Evolutionary conservation across 805 yeast genomes (phyloP).

Genomic region (Scheffersomyces lignosus): DNA sequence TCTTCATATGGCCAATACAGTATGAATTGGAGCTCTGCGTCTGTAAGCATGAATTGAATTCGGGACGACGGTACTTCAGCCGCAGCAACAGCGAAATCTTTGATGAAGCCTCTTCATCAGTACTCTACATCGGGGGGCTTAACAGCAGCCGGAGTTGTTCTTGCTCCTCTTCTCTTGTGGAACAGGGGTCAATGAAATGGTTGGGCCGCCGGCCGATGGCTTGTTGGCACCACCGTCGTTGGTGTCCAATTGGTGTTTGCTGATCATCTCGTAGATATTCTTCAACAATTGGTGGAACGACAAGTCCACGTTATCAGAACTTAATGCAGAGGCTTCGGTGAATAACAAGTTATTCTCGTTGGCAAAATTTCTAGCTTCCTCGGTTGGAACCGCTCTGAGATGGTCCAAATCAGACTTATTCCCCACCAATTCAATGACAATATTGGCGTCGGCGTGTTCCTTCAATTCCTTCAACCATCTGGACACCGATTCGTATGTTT

Average conservation of each 20-base stretch:
- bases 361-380: conserved; percentile 94
- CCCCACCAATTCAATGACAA: conserved; percentile 91
- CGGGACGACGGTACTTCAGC: too few relatives aligned
- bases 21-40: too few relatives aligned
- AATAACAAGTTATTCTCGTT: conserved; percentile 88
- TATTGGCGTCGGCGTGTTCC: conserved; percentile 92
- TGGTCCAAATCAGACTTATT: conserved; percentile 90
- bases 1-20: too few relatives aligned
- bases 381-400: conserved; percentile 94
- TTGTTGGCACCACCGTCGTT: conserved; percentile 60
- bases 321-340: conserved; percentile 94
- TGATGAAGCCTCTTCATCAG: too few relatives aligned
- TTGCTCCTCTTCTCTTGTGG: conserved; percentile 73
- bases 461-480: conserved; percentile 90
- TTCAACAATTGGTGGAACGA: conserved; percentile 92
- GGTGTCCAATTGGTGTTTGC: conserved; percentile 88
- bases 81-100: too few relatives aligned
- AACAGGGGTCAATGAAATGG: conserved; percentile 89
- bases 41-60: too few relatives aligned
- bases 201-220: conserved; percentile 77
- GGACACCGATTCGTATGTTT: conserved; percentile 78
- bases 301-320: conserved; percentile 90
- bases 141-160: conserved; percentile 72
- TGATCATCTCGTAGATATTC: conserved; percentile 91
- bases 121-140: too few relatives aligned